Base-by-base conservation (phyloP, 805 yeast genomes). In the Cyberlindnera misumaiensis region DNA sequence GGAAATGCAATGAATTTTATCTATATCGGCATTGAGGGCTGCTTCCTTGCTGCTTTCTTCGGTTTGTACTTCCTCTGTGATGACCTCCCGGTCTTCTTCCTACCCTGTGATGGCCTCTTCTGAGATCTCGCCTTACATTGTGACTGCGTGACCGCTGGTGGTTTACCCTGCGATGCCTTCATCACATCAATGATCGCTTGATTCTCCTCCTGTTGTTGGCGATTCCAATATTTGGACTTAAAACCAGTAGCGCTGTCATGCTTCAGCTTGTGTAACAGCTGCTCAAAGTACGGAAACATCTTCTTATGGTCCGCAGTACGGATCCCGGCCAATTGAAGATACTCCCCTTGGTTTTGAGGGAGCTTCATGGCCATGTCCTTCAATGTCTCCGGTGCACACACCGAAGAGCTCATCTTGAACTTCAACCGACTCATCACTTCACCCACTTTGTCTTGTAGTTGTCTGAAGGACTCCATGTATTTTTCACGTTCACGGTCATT, bases 351-450 rank as follows among this genome's bases (percentile, higher is more conserved):
- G 12, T 67, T 69, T 3, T 66, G 63, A 2, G 88, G 87, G 25
- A 80, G 60, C 35, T 59, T 63, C 14, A 55, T 45, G 0, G 84
- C 76, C 77, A 80, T 70, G 32, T 75, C 78, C 42, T 67, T 66
- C 41, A 80, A 52, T 0, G 76, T 56, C 2, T 55, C 58, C 39
- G 64, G 65, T 0, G 66, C 52, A 9, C 65, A 62, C 36, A 67
- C 59, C 1, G 63, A 47, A 0, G 61, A 55, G 15, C 67, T 63
- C 13, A 47, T 45, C 33, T 55, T 46, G 26, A 62, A 63, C 14
- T 64, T 64, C 28, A 69, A 43, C 27, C 63, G 64, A 1, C 64
- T 63, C 59, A 71, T 66, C n/a, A 65, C 55, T 26, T 63, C 59
- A 26, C 63, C 59, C 36, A 82, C 56, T 12, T 65, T 56, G 26